Base-by-base conservation (phyloP, 1,284 basidiomycete species). In the Ceratobasidium sp. region DNA sequence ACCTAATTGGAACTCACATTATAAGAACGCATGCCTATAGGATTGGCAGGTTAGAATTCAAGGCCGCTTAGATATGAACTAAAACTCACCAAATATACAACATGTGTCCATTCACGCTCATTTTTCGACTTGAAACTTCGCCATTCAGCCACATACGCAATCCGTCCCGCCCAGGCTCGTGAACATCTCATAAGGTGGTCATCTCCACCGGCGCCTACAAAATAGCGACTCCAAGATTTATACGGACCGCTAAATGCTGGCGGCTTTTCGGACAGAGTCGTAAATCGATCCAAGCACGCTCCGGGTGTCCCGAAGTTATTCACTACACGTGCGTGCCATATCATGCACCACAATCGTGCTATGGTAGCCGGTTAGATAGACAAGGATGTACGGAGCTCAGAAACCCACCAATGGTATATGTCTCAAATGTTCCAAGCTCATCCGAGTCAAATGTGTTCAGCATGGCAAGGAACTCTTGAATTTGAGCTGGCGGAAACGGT, bases 281-380 rank as follows among this genome's bases (percentile, higher is more conserved):
- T 60, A n/a, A 69, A 69, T 20, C 67, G 51, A 47, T 69, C 67
- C 13, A 69, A 37, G 26, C 67, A 69, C 26, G 54, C 67, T 31
- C 47, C n/a, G 23, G 26, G 35, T 8, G 54, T 31, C 3, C 67
- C 67, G n/a, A 35, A 69, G 54, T 60, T 69, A 37, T 69, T 69
- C 6, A 69, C 54, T 17, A 58, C 49, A 15, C 69, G 69, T 1
- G 69, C 58, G 42, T 73, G 56, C 69, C 69, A 73, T 26, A 73
- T 73, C 69, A 73, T 73, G 45, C 31, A 47, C 69, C 69, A 73
- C 15, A 73, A n/a, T 5, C 69, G 69, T 1, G 69, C 68, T 71
- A n/a, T 4, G n/a, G n/a, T n/a, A n/a, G n/a, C n/a, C n/a, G n/a
- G n/a, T n/a, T n/a, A n/a, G n/a, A n/a, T n/a, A n/a, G n/a, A n/a